A percentile compares a stretch with the other conserved stretches of the same genome.
Evolutionary conservation across 805 yeast genomes (phyloP).

Genomic region (Huiozyma sinensis): DNA sequence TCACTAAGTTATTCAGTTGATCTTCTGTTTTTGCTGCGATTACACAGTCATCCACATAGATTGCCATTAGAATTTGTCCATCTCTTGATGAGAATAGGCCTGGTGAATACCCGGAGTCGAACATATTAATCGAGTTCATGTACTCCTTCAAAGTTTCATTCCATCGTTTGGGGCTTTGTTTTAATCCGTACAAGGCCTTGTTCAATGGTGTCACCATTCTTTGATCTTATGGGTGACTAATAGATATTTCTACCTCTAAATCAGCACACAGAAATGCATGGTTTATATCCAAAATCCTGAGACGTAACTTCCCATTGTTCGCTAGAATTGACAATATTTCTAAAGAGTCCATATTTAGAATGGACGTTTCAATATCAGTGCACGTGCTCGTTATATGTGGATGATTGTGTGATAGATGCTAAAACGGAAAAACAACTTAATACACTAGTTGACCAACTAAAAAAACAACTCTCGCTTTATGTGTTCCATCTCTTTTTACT

Average conservation of each 20-base stretch:
- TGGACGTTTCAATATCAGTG: conserved; percentile 1
- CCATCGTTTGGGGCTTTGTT: conserved; percentile 4
- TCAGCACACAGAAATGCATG: conserved; percentile 3
- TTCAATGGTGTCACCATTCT: conserved; percentile 1
- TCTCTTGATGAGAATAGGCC: conserved; percentile 4
- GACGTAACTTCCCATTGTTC: not conserved
- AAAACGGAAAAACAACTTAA: too few relatives aligned
- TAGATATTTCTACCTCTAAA: not conserved
- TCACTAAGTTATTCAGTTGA: conserved; percentile 2
- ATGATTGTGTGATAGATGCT: too few relatives aligned
- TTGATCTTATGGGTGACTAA: not conserved
- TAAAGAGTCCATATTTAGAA: not conserved
- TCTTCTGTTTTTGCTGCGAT: not conserved
- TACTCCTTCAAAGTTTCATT: conserved; percentile 3
- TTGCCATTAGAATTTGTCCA: conserved; percentile 2
- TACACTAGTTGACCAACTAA: too few relatives aligned
- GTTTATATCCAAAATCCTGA: conserved; percentile 3
- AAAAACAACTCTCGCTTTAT: conserved; percentile 3
- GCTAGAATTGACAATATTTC: conserved; percentile 2
- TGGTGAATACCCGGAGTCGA: conserved; percentile 5
- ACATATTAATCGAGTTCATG: conserved; percentile 1
- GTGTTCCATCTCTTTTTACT: conserved; percentile 3
- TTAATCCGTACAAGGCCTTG: conserved; percentile 4
- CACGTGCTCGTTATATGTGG: conserved; percentile 1
- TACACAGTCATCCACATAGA: conserved; percentile 6